phyloP scores from a whole-genome alignment of 2,329 filamentous ascomycete species.

The Curvularia verruculosa region DNA sequence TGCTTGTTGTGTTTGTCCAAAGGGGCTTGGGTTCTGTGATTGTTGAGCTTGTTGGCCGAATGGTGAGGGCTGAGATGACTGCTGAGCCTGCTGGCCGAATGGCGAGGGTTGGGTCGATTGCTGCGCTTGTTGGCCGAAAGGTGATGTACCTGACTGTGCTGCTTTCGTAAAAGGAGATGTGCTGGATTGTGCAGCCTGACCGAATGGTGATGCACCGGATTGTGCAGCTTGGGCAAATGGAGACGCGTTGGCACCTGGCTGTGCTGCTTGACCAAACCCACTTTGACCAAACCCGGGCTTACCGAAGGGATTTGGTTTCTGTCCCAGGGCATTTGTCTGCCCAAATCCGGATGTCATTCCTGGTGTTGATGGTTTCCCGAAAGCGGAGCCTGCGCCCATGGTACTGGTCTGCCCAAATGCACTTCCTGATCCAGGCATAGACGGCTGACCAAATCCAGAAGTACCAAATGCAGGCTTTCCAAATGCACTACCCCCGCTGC shows the following conservation, averaged over 20 bases:
- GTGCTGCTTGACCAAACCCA: constrained; percentile 54
- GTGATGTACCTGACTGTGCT: constrained; percentile 22
- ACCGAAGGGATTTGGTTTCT: constrained; percentile 48
- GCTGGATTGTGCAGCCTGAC: constrained; percentile 25
- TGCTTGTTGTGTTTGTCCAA: constrained; percentile 11
- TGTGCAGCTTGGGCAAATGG: constrained; percentile 45
- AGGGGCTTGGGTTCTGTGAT: constrained; percentile 18
- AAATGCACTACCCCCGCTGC: constrained; percentile 42
- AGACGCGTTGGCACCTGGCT: constrained; percentile 39
- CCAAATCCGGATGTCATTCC: constrained; percentile 42
- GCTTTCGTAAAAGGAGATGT: constrained; percentile 35
- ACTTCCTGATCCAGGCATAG: constrained; percentile 33
- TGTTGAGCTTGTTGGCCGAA: constrained; percentile 18
- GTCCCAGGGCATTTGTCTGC: constrained; percentile 34
- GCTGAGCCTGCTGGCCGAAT: constrained; percentile 28
- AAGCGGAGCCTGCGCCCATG: constrained; percentile 32
- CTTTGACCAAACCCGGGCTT: constrained; percentile 47
- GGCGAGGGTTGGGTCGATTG: constrained; percentile 22
- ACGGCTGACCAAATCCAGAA: constrained; percentile 50
- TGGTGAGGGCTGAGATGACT: constrained; percentile 11
- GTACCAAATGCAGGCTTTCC: constrained; percentile 45
- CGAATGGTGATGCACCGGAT: constrained; percentile 38
- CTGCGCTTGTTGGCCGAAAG: constrained; percentile 18
- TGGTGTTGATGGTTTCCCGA: constrained; percentile 44
- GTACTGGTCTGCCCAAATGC: constrained; percentile 30